Evolutionary conservation across 2,329 filamentous ascomycete species (phyloP).

Genomic region (Aspergillus pseudoviridinutans): DNA sequence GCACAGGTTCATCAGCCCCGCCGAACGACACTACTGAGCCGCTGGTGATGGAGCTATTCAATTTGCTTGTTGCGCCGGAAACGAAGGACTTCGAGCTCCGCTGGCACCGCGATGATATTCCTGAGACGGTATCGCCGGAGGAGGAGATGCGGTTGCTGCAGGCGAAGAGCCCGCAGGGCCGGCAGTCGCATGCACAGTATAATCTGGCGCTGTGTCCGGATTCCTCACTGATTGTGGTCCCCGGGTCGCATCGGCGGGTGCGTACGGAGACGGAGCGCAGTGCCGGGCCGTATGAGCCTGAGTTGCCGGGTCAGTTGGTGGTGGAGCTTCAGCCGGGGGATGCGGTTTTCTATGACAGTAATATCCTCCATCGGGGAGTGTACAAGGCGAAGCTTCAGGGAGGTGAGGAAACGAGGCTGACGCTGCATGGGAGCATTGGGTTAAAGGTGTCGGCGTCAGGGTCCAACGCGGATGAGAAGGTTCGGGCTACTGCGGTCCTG

Average conservation of each 20-base stretch:
- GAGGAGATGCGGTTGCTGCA: conserved; percentile 63
- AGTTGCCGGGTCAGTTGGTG: conserved; percentile 60
- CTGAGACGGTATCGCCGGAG: conserved; percentile 58
- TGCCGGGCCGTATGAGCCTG: conserved; percentile 61
- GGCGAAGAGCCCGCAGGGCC: conserved; percentile 41
- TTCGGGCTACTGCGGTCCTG: conserved; percentile 42
- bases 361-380: conserved; percentile 60
- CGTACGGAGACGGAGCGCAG: conserved; percentile 65
- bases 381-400: conserved; percentile 38
- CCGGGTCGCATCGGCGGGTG: conserved; percentile 68
- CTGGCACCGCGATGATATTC: conserved; percentile 85
- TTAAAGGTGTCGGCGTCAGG: conserved; percentile 25
- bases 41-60: conserved; percentile 83
- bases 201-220: conserved; percentile 80
- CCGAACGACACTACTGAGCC: conserved; percentile 47
- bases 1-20: conserved; percentile 12
- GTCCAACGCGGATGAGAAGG: conserved; percentile 28
- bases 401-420: conserved; percentile 37
- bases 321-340: conserved; percentile 70
- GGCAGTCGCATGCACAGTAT: conserved; percentile 75
- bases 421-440: conserved; percentile 43
- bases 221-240: conserved; percentile 68
- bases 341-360: conserved; percentile 85
- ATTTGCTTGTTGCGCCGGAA: conserved; percentile 71
- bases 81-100: conserved; percentile 66